These are phyloP conservation scores for Aspergillus calidoustus DNA, from an alignment of 2,329 filamentous ascomycete species.

Conservation along the genomic window DNA sequence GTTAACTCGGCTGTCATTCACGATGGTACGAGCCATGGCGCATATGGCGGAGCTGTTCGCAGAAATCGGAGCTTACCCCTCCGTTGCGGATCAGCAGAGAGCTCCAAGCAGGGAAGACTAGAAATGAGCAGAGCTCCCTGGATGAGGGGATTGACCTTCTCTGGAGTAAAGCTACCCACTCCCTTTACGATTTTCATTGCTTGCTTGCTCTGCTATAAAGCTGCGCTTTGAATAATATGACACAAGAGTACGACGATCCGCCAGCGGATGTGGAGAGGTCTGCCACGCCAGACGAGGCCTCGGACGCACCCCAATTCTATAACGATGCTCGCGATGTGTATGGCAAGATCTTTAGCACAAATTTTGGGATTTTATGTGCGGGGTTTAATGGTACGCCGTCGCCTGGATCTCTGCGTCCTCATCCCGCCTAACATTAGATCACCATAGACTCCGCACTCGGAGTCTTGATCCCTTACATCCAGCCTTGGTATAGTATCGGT, in stretches of 20 bases:
- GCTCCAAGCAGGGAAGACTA: neutral
- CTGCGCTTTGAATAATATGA: neutral
- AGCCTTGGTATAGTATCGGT: slow-evolving; percentile 27
- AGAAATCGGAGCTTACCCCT: slow-evolving; percentile 1
- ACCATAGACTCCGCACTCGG: slow-evolving; percentile 28
- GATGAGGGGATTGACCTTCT: neutral
- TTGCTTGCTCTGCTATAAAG: neutral
- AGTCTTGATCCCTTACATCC: slow-evolving; percentile 31
- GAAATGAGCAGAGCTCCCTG: neutral
- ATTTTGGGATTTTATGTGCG: slow-evolving; percentile 24
- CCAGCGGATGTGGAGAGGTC: slow-evolving; percentile 8
- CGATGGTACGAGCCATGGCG: neutral
- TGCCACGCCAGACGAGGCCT: slow-evolving; percentile 1
- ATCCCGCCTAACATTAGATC: neutral
- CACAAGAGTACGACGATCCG: slow-evolving; percentile 8
- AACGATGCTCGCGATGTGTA: slow-evolving; percentile 26
- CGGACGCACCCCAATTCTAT: slow-evolving; percentile 9
- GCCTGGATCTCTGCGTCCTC: neutral
- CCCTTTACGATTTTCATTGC: neutral
- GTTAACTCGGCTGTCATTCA: neutral
- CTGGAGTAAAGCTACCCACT: neutral
- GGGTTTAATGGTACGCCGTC: slow-evolving; percentile 27
- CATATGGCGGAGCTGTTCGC: neutral
- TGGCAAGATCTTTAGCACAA: slow-evolving; percentile 27
- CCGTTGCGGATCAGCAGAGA: neutral